Evolutionary conservation across 1,139 yeast species (phyloP).

Genomic region (Kodamaea ohmeri): DNA sequence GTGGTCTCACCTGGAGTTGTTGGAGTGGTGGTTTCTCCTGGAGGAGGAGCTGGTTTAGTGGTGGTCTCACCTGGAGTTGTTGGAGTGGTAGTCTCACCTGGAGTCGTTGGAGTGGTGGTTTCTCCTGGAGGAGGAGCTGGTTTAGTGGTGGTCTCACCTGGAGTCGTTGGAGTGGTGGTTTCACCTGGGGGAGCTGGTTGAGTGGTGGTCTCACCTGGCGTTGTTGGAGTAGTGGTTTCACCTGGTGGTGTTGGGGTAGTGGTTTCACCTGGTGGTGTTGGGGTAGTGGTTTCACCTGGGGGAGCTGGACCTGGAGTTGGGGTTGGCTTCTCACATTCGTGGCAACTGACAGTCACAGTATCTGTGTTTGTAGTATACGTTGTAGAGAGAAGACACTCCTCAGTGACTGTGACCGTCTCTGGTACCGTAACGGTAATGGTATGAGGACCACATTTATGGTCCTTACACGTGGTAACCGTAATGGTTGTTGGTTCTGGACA

Average conservation of each 20-base stretch:
- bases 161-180: neutral
- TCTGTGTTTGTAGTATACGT: conserved; percentile 31
- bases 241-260: neutral
- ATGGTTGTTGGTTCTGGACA: conserved; percentile 58
- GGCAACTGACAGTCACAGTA: conserved; percentile 16
- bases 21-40: neutral
- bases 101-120: neutral
- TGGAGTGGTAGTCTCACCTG: neutral
- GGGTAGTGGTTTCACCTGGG: neutral
- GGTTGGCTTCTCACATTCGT: conserved; percentile 13
- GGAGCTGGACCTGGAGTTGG: conserved; percentile 15
- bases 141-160: neutral
- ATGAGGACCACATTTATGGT: conserved; percentile 27
- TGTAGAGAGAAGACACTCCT: conserved; percentile 60
- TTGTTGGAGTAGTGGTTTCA: conserved; percentile 8
- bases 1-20: neutral
- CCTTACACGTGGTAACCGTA: conserved; percentile 43
- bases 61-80: neutral
- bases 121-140: conserved; percentile 9
- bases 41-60: conserved; percentile 9
- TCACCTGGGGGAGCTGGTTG: neutral
- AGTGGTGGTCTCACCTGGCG: neutral
- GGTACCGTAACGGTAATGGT: conserved; percentile 51
- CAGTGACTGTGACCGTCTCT: conserved; percentile 57
- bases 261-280: neutral